Conservation (phyloP, 2,329 filamentous ascomycete genomes). For the Pseudohalonectria lignicola region DNA sequence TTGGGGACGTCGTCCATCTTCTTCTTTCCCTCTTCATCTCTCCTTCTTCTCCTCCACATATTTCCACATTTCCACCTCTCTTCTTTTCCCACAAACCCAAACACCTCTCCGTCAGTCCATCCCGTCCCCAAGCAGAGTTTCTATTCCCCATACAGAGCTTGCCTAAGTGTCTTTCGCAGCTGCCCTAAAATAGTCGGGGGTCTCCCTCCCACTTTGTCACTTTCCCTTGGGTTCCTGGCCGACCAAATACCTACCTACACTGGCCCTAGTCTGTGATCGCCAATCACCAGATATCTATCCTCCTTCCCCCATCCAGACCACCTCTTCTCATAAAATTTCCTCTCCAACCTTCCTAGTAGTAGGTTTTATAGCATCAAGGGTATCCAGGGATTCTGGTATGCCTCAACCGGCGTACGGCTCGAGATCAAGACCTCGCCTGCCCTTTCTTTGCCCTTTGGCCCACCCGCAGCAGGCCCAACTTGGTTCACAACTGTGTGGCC, state of each 20-base stretch:
- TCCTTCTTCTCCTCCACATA: constrained; percentile 1
- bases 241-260: no score
- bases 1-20: constrained; percentile 2
- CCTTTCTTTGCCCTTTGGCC: background rate
- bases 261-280: no score
- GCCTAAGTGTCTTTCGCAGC: no score
- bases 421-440: background rate
- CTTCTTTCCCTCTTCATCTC: constrained; percentile 2
- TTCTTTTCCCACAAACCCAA: background rate
- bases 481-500: no score
- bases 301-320: background rate
- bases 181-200: no score
- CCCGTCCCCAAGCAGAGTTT: background rate
- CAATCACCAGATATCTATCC: background rate
- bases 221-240: no score
- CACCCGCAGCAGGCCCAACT: no score
- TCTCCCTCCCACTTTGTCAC: no score
- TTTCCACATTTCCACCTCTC: background rate
- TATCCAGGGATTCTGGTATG: background rate
- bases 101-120: background rate
- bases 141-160: no score
- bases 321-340: no score
- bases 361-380: no score
- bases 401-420: background rate
- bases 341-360: no score